A percentile compares a stretch with the other conserved stretches of the same genome.
phyloP scores from a whole-genome alignment of 148 eudicot genomes.

The Vaccinium macrocarpon region DNA sequence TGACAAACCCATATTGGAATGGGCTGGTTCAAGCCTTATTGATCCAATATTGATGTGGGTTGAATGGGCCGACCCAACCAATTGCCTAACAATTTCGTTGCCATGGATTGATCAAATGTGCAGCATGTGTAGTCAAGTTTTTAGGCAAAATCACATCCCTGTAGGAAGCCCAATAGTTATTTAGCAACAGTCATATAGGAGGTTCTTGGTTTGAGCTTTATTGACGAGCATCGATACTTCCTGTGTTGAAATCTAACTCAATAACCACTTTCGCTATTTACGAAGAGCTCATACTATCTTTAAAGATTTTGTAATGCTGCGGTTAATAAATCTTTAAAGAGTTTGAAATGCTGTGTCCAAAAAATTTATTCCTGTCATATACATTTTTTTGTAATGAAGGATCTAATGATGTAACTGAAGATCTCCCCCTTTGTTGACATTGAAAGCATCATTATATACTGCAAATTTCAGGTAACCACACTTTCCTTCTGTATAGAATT shows the following conservation, averaged over 20 bases:
- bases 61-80: background rate
- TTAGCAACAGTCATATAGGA: background rate
- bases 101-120: background rate
- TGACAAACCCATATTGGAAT: background rate
- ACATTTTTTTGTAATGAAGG: constrained; percentile 50
- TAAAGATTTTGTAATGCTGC: no score
- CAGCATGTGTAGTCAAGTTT: no score
- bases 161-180: no score
- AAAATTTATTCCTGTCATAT: no score
- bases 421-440: constrained; percentile 67
- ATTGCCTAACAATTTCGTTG: background rate
- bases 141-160: no score
- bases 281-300: no score
- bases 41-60: background rate
- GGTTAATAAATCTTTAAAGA: no score
- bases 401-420: constrained; percentile 62
- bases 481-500: background rate
- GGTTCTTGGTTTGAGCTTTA: background rate
- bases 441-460: constrained; percentile 84
- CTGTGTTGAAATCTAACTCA: no score
- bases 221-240: background rate
- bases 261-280: no score
- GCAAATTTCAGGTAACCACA: constrained; percentile 83
- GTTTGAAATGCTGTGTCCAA: no score
- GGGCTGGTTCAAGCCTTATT: background rate